Evolutionary conservation across 768 basidiomycete species (phyloP), one percentile per base, ranked within the genome.

Genomic region (Mycena latifolia): DNA sequence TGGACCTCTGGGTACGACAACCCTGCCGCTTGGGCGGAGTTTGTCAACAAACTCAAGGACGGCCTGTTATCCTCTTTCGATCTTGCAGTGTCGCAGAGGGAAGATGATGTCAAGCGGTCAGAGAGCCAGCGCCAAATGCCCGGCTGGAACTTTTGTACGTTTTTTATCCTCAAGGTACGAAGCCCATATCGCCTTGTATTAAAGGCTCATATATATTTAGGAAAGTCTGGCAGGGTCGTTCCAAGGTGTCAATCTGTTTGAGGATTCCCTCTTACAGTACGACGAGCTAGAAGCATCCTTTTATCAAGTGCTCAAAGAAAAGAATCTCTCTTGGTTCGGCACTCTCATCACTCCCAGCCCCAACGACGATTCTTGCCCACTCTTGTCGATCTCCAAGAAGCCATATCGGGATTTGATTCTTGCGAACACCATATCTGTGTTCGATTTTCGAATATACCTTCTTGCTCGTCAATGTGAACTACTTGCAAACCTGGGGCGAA

Each of bases 141-240:
- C 1, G 97, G 98, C 11, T 99, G 98, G 98, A 98, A 98, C 74
- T 99, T 98, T 75, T 96, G 96, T 76, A 96, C 93, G 0, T 99
- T 96, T 81, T 98, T 98, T 78, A 89, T 96, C 55, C 82, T 96
- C 39, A 99, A 99, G 89, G 97, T 95, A 63, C 57, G 57, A 61
- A 41, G 47, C 56, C 28, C 27, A 31, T 29, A 45, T 48, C 24
- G 2, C 29, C 31, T 37, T 53, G 55, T 45, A 41, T 51, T 52
- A 24, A 61, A 71, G 39, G 35, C 56, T 69, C 6, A 70, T 41
- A 27, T 77, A 70, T 61, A 50, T 18, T 35, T 52, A 99, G 97
- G 98, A 99, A 88, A 96, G 93, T 66, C 82, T 99, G 33, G 96
- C 98, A 7, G 86, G 84, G 61, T 97, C 96, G 0, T 96, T 95